Evolutionary conservation across 306 rosid species (phyloP).

Genomic region (Gastrolobium villosum): DNA sequence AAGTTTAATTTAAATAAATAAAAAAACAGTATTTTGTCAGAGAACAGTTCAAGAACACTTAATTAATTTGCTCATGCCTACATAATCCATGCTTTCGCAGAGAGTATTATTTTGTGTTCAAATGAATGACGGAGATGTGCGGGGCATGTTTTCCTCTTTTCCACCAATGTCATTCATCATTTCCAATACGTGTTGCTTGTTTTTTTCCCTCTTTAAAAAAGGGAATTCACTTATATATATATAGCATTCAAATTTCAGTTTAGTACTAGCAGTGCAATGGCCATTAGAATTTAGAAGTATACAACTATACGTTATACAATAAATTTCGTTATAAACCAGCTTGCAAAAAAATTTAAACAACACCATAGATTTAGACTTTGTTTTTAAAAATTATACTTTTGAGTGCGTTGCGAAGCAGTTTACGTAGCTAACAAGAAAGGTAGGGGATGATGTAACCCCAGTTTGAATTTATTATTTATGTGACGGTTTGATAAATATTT

Average conservation of each 20-base stretch:
- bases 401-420: constrained; percentile 8
- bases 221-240: neutral
- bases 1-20: neutral
- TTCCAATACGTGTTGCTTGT: constrained; percentile 21
- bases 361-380: neutral
- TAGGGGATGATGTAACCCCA: constrained; percentile 45
- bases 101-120: constrained; percentile 9
- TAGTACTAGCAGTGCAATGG: constrained; percentile 7
- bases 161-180: constrained; percentile 32
- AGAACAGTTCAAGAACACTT: constrained; percentile 32
- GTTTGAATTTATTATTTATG: no score
- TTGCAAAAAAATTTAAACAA: neutral
- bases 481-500: no score
- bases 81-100: constrained; percentile 30
- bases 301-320: neutral
- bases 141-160: constrained; percentile 40
- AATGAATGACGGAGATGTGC: constrained; percentile 36
- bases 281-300: neutral
- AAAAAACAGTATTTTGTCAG: constrained; percentile 43
- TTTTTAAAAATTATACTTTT: neutral
- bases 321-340: neutral
- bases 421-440: constrained; percentile 2
- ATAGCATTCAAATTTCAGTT: constrained; percentile 30
- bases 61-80: neutral
- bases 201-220: neutral